These are phyloP conservation scores for Yarrowia divulgata DNA, from an alignment of 805 yeast genomes.

Conservation along the genomic window DNA sequence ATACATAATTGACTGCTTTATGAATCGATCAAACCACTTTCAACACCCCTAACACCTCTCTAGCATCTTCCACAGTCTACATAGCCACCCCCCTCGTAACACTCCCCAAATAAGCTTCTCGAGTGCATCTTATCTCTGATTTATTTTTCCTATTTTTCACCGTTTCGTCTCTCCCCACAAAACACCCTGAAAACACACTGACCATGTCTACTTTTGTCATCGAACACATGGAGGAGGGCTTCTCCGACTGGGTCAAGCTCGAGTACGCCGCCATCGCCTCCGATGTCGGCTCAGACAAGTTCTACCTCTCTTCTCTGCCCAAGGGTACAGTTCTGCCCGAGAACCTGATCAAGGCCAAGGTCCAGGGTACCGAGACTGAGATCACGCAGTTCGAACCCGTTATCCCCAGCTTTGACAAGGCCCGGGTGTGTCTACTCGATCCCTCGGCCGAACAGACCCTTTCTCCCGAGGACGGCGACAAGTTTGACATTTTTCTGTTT, in stretches of 20 bases:
- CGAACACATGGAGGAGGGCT: constrained; percentile 97
- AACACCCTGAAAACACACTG: background rate
- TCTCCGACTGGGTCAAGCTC: constrained; percentile 92
- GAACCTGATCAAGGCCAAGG: constrained; percentile 63
- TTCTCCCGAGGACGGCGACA: constrained; percentile 67
- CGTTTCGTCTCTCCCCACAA: background rate
- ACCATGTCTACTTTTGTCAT: constrained; percentile 64
- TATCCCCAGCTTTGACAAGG: constrained; percentile 52
- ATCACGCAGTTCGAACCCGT: constrained; percentile 52
- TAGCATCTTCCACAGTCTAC: too few relatives aligned
- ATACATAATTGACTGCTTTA: too few relatives aligned
- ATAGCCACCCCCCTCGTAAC: background rate
- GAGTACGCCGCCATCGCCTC: constrained; percentile 84
- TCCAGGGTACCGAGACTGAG: constrained; percentile 84
- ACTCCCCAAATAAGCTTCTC: constrained; percentile 1
- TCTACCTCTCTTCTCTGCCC: constrained; percentile 80
- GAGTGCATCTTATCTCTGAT: constrained; percentile 15
- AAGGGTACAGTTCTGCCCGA: constrained; percentile 71
- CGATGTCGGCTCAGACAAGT: constrained; percentile 81
- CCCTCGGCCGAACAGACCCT: constrained; percentile 84
- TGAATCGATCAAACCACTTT: too few relatives aligned
- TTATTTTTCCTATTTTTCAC: background rate
- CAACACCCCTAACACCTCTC: too few relatives aligned
- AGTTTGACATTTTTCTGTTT: constrained; percentile 88
- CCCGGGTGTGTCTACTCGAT: constrained; percentile 81